Conservation (phyloP, 495 filamentous ascomycete genomes). For the Daldinia childiae region DNA sequence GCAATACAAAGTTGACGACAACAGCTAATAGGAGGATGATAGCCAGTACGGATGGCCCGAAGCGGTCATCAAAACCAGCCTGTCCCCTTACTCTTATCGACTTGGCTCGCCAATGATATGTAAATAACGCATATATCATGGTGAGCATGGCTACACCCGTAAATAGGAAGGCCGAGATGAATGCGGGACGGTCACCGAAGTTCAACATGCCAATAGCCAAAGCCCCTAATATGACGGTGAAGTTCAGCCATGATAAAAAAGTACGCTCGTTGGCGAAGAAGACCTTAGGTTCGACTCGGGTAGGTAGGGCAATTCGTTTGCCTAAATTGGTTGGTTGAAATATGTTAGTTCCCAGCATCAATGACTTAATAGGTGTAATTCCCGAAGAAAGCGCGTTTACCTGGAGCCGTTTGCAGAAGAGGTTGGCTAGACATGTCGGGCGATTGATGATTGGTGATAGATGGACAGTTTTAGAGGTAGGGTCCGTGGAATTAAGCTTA, state of each 20-base stretch:
- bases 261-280: constrained; percentile 99
- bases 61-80: constrained; percentile 94
- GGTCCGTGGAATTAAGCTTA: constrained; percentile 16
- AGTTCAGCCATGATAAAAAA: constrained; percentile 99
- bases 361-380: constrained; percentile 1
- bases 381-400: constrained; percentile 55
- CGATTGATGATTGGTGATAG: constrained; percentile 1
- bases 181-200: constrained; percentile 92
- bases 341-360: constrained; percentile 22
- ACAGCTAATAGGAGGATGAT: constrained; percentile 85
- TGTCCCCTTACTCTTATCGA: constrained; percentile 91
- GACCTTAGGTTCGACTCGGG: constrained; percentile 98
- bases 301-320: constrained; percentile 98
- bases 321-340: constrained; percentile 58
- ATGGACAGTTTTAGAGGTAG: not conserved
- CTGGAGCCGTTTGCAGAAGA: constrained; percentile 88
- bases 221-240: constrained; percentile 96
- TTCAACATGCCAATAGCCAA: constrained; percentile 96
- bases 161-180: constrained; percentile 91
- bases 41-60: constrained; percentile 89
- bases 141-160: constrained; percentile 93
- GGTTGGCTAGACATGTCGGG: constrained; percentile 90
- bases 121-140: constrained; percentile 94
- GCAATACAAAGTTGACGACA: constrained; percentile 91
- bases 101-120: constrained; percentile 96